A percentile compares a stretch with the other conserved stretches of the same genome.
These are phyloP conservation scores for Blumeria graminis DNA, from an alignment of 2,329 filamentous ascomycete species.

Conservation along the genomic window DNA sequence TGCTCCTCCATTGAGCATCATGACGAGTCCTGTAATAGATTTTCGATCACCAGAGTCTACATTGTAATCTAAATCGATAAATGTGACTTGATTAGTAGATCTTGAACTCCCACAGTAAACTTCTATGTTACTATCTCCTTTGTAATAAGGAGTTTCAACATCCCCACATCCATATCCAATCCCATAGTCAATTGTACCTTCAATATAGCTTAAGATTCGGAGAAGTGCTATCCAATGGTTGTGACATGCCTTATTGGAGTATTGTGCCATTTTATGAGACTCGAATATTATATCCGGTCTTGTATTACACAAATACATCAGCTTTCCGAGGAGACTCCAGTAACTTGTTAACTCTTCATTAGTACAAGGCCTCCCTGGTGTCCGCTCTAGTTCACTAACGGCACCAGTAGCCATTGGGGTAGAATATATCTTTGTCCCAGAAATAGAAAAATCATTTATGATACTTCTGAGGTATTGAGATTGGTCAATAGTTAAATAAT, in stretches of 20 bases:
- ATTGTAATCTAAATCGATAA: not conserved
- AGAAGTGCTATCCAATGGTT: not conserved
- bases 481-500: not conserved
- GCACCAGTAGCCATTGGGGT: not conserved
- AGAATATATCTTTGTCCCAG: not conserved
- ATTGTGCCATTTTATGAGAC: not conserved
- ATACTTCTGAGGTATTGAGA: not conserved
- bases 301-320: too few species aligned
- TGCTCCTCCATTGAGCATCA: not conserved
- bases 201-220: not conserved
- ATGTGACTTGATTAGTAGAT: not conserved
- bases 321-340: too few species aligned
- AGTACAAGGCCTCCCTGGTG: too few species aligned
- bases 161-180: not conserved
- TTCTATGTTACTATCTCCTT: not conserved
- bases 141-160: not conserved
- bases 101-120: not conserved
- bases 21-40: not conserved
- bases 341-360: too few species aligned
- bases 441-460: not conserved
- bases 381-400: too few species aligned
- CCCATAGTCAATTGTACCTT: not conserved
- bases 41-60: not conserved
- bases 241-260: not conserved
- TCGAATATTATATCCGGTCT: too few species aligned